phyloP scores from a whole-genome alignment of 2,329 filamentous ascomycete species.

The Cytospora chrysosperma region DNA sequence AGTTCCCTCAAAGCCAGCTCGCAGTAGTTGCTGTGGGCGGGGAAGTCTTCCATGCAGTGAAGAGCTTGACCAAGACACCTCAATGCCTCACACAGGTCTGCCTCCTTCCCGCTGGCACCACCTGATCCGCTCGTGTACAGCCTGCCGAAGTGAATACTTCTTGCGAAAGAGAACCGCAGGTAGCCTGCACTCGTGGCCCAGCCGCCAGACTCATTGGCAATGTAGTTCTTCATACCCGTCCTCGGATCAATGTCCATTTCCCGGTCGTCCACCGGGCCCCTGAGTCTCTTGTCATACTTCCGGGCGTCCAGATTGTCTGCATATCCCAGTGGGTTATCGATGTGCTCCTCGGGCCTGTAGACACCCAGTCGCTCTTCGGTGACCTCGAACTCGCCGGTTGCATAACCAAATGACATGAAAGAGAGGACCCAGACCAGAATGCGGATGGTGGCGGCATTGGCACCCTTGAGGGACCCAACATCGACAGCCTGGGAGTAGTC shows the following conservation, averaged over 20 bases:
- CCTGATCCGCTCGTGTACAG: conserved; percentile 67
- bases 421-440: conserved; percentile 78
- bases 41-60: conserved; percentile 77
- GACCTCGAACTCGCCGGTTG: conserved; percentile 83
- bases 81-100: conserved; percentile 77
- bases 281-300: conserved; percentile 75
- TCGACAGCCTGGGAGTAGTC: conserved; percentile 86
- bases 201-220: conserved; percentile 80
- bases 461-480: conserved; percentile 74
- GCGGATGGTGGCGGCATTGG: conserved; percentile 75
- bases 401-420: conserved; percentile 80
- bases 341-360: conserved; percentile 74
- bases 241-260: conserved; percentile 72
- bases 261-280: conserved; percentile 69
- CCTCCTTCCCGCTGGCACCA: conserved; percentile 64
- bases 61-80: conserved; percentile 73
- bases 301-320: conserved; percentile 84
- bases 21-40: conserved; percentile 80
- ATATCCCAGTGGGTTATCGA: conserved; percentile 80
- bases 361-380: conserved; percentile 77
- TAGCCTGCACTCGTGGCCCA: conserved; percentile 92
- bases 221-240: conserved; percentile 99
- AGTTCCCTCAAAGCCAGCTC: conserved; percentile 75
- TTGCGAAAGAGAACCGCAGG: conserved; percentile 70
- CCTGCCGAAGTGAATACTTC: conserved; percentile 75